These are phyloP conservation scores for Eucommia ulmoides DNA, from an alignment of 257 asterid genomes.

Conservation along the genomic window DNA sequence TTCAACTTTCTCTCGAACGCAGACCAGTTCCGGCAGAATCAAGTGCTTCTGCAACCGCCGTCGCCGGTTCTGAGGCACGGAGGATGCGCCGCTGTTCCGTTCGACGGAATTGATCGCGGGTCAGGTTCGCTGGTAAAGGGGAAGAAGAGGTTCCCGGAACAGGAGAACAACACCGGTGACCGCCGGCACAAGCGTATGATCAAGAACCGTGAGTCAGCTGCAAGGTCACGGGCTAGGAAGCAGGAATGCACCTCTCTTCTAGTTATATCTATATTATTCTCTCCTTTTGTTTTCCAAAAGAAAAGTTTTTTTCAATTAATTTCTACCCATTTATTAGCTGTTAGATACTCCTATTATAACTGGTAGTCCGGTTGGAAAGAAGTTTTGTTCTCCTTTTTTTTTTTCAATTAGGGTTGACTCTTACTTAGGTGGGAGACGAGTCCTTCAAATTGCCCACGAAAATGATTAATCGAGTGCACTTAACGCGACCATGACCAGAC, in stretches of 20 bases:
- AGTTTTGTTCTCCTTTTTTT: too few relatives aligned
- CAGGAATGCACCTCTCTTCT: constrained; percentile 1
- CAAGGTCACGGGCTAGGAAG: neutral
- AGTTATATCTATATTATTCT: too few relatives aligned
- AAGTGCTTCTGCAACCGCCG: neutral
- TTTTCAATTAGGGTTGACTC: too few relatives aligned
- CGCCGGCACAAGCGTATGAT: constrained; percentile 3
- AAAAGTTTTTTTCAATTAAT: neutral
- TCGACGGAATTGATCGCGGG: neutral
- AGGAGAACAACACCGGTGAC: neutral
- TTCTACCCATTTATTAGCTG: neutral
- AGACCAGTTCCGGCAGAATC: neutral
- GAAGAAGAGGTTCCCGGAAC: constrained; percentile 1
- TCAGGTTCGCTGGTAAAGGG: neutral
- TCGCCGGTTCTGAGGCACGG: neutral
- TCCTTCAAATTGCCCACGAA: too few relatives aligned
- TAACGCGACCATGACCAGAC: too few relatives aligned
- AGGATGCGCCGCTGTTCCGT: neutral
- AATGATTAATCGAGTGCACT: too few relatives aligned
- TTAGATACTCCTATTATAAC: too few relatives aligned
- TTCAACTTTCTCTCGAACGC: neutral
- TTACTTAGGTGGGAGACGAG: too few relatives aligned
- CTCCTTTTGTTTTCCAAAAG: neutral
- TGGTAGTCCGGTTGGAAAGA: too few relatives aligned
- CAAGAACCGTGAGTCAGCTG: constrained; percentile 5